phyloP scores from a whole-genome alignment of 257 asterid genomes.

The Solanum rostratum region DNA sequence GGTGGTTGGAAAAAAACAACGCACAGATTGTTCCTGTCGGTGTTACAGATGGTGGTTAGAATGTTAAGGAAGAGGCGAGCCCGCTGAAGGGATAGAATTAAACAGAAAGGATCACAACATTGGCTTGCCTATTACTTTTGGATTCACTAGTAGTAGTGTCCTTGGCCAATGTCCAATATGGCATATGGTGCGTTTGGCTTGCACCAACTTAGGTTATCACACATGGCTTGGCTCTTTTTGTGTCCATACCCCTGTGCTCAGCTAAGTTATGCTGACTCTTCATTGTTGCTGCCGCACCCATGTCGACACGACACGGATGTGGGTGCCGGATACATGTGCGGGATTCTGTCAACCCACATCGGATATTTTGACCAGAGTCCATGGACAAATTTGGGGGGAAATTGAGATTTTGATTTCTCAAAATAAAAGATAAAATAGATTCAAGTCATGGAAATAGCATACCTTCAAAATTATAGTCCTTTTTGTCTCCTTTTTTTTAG shows the following conservation, averaged over 20 bases:
- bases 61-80: background rate
- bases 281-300: too few species aligned
- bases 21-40: background rate
- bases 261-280: background rate
- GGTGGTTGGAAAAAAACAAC: background rate
- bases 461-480: background rate
- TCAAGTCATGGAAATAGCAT: background rate
- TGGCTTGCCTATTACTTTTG: background rate
- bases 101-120: background rate
- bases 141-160: background rate
- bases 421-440: too few species aligned
- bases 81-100: background rate
- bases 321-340: background rate
- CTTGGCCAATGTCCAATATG: background rate
- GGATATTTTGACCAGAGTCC: background rate
- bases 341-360: background rate
- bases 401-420: background rate
- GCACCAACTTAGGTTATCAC: background rate
- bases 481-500: background rate
- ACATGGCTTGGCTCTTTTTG: background rate
- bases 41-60: background rate
- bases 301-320: too few species aligned
- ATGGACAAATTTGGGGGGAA: background rate
- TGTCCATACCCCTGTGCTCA: background rate
- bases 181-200: background rate